Evolutionary conservation across 2,329 filamentous ascomycete species (phyloP), one percentile per base, ranked within the genome.

Genomic region (Ophiostoma sp.): DNA sequence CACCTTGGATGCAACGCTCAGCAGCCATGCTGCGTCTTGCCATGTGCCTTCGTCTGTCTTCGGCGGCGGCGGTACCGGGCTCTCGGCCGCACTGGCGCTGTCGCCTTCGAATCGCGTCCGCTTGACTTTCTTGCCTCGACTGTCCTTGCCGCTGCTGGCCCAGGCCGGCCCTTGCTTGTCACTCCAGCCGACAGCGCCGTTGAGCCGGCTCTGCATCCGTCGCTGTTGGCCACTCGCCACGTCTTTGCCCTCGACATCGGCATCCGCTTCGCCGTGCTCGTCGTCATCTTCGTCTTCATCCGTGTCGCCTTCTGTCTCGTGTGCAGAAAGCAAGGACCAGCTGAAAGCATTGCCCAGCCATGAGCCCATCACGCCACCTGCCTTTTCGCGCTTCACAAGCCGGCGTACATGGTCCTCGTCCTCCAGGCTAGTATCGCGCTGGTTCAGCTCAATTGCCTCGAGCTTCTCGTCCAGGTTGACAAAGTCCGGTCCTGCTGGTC

Each of bases 1-100:
- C 62, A 88, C 84, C 74, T 86, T 87, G 40, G 83, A 83, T 11
- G 87, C 87, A 71, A 90, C 86, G 71, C 83, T 87, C 68, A 90
- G 76, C 64, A 90, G 76, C 88, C 87, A 90, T 16, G 86, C 86
- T 40, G 87, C 87, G 76, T 90, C 88, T 69, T 85, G 82, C 87
- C 87, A 89, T 8, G 83, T 83, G 16, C 85, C 86, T 60, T 85
- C 82, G 66, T 88, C 82, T 8, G 81, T 78, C 58, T 81, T 81
- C 74, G 84, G 74, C 11, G 82, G 79, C 6, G 82, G 79, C 27
- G 81, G 80, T 52, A 87, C 77, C 9, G 76, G 76, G 65, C 84
- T 82, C 64, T 82, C 79, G 0, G 79, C 75, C n/a, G 75, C 68
- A 42, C 75, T 78, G 3, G 79, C 76, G 4, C 78, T 76, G 27